These are phyloP conservation scores for Kwoniella sp. DNA, from an alignment of 768 basidiomycete genomes.

Conservation along the genomic window DNA sequence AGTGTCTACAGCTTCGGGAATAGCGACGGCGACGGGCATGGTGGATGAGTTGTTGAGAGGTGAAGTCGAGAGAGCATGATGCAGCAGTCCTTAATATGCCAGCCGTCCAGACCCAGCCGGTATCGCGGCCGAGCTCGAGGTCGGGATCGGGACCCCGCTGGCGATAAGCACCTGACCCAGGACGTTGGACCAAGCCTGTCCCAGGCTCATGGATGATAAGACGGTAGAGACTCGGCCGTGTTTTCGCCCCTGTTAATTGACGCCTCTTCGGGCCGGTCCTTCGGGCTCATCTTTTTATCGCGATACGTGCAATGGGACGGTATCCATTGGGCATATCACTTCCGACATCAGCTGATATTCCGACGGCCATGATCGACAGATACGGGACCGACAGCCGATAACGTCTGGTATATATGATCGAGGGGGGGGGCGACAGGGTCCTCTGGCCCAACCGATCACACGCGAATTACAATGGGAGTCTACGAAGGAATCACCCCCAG, in stretches of 20 bases:
- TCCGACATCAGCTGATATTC: background rate
- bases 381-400: background rate
- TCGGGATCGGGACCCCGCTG: no score
- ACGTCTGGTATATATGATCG: background rate
- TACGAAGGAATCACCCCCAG: constrained; percentile 8
- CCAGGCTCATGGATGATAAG: no score
- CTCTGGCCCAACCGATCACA: no score
- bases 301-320: background rate
- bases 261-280: background rate
- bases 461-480: background rate
- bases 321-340: background rate
- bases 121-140: background rate
- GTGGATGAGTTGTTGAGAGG: no score
- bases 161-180: no score
- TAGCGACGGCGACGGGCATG: constrained; percentile 1
- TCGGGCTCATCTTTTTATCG: background rate
- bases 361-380: background rate
- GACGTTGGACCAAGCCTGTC: no score
- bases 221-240: no score
- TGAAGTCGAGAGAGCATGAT: background rate
- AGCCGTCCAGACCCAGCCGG: background rate
- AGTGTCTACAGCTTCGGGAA: background rate
- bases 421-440: no score
- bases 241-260: no score
- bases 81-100: background rate